Evolutionary conservation across 495 filamentous ascomycete genomes (phyloP).

Genomic region (Tuber microsphaerosporum): DNA sequence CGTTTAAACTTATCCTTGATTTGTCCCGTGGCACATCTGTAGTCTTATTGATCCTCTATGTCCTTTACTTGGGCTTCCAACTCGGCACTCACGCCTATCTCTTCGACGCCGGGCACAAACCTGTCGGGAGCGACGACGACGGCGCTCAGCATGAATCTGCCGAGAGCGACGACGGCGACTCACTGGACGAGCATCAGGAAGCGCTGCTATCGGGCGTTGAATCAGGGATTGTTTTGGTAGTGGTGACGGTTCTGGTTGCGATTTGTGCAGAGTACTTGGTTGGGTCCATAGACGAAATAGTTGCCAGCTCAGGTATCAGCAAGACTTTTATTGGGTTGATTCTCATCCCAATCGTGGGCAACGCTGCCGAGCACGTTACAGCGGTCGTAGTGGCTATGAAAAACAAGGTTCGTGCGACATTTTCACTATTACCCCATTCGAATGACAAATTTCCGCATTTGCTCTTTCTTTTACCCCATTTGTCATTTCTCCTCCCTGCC

Average conservation of each 20-base stretch:
- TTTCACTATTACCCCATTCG: not conserved
- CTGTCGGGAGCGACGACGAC: conserved; percentile 40
- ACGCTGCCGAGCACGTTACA: conserved; percentile 94
- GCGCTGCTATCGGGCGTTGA: conserved; percentile 55
- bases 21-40: conserved; percentile 87
- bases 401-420: conserved; percentile 55
- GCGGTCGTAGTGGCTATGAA: conserved; percentile 86
- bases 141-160: conserved; percentile 30
- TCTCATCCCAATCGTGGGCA: conserved; percentile 92
- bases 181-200: conserved; percentile 48
- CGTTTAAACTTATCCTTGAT: conserved; percentile 58
- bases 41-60: conserved; percentile 80
- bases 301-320: conserved; percentile 73
- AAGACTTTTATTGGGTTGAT: conserved; percentile 96
- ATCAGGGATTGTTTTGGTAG: conserved; percentile 63
- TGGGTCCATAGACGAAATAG: conserved; percentile 82
- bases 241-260: conserved; percentile 76
- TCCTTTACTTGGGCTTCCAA: conserved; percentile 87
- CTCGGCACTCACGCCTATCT: conserved; percentile 70
- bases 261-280: conserved; percentile 92
- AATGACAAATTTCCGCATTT: not conserved
- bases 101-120: conserved; percentile 56
- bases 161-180: conserved; percentile 42
- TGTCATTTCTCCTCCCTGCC: not conserved
- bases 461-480: not conserved